A percentile compares a stretch with the other conserved stretches of the same genome.
phyloP scores from a whole-genome alignment of 2,329 filamentous ascomycete genomes.

The Xylariaceae sp. region DNA sequence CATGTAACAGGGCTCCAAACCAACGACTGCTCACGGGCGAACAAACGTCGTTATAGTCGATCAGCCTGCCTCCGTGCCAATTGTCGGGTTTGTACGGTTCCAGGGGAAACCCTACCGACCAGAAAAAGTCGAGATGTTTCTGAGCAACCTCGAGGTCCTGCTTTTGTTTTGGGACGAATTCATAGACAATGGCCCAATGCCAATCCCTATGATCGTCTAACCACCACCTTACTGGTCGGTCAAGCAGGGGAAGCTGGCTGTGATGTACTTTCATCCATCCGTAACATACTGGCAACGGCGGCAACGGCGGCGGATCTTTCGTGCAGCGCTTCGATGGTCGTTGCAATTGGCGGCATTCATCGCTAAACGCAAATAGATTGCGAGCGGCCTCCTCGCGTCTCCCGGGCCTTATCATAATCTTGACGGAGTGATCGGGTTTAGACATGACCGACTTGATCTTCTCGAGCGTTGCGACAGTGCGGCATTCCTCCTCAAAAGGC shows the following conservation, averaged over 20 bases:
- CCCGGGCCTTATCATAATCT: not conserved
- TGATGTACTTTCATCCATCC: conserved; percentile 3
- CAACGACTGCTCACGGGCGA: conserved; percentile 3
- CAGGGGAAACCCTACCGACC: conserved; percentile 2
- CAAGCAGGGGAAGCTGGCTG: conserved; percentile 2
- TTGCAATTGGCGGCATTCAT: conserved; percentile 1
- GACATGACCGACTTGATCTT: conserved; percentile 9
- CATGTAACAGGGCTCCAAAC: not conserved
- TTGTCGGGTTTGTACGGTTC: conserved; percentile 9
- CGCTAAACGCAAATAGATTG: conserved; percentile 5
- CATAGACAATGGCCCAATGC: conserved; percentile 2
- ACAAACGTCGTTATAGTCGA: conserved; percentile 8
- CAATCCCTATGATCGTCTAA: conserved; percentile 1
- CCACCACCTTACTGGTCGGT: not conserved
- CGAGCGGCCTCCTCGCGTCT: not conserved
- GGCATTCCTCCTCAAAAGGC: conserved; percentile 8
- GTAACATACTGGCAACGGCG: not conserved
- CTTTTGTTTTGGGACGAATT: conserved; percentile 1
- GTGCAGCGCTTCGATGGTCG: not conserved
- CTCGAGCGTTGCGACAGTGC: conserved; percentile 4
- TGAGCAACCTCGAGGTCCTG: conserved; percentile 4
- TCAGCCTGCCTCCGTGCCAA: conserved; percentile 3
- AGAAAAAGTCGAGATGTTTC: conserved; percentile 8
- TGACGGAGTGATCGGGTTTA: not conserved
- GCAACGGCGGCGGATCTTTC: conserved; percentile 4